Evolutionary conservation across 2,329 filamentous ascomycete genomes (phyloP).

Genomic region (Aspergillus vadensis): DNA sequence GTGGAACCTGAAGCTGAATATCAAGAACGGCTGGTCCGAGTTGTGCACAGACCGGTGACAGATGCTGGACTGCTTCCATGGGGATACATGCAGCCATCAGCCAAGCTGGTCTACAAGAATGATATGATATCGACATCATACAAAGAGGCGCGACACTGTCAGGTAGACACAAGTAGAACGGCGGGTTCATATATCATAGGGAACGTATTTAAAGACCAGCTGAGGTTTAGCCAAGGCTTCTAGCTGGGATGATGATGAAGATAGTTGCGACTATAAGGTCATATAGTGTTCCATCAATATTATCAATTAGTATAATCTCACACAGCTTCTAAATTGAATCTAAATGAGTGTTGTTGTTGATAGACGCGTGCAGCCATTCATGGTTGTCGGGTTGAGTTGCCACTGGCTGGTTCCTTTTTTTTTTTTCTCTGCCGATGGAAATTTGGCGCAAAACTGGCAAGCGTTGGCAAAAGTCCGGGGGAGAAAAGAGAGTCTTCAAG

Average conservation of each 20-base stretch:
- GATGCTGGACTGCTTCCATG: not conserved
- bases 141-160: not conserved
- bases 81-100: not conserved
- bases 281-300: too few species aligned
- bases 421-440: constrained; percentile 9
- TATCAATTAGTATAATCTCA: too few species aligned
- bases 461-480: constrained; percentile 17
- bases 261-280: too few species aligned
- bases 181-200: too few species aligned
- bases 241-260: too few species aligned
- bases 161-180: not conserved
- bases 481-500: constrained; percentile 13
- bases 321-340: too few species aligned
- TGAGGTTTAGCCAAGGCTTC: too few species aligned
- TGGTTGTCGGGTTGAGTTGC: not conserved
- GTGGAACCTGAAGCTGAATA: not conserved
- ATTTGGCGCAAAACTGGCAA: constrained; percentile 6
- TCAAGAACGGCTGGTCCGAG: not conserved
- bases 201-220: too few species aligned
- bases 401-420: constrained; percentile 6
- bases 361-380: not conserved
- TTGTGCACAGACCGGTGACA: not conserved
- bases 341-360: too few species aligned
- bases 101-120: not conserved
- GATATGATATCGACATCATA: not conserved